Evolutionary conservation across 2,329 filamentous ascomycete species (phyloP).

Genomic region (Clonostachys solani): DNA sequence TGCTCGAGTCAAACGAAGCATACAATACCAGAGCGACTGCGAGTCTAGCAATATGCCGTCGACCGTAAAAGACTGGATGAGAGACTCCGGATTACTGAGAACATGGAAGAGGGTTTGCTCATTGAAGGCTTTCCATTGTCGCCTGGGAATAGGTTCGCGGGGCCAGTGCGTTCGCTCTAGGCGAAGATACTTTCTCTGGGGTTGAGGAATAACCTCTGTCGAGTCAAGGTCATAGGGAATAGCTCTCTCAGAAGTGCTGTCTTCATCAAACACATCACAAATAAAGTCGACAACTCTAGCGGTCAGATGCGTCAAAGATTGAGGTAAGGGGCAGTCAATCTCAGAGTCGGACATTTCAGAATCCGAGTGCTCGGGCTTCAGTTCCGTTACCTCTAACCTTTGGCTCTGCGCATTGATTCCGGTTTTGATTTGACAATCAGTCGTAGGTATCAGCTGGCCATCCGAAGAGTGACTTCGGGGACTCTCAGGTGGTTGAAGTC

Average conservation of each 20-base stretch:
- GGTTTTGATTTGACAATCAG: not conserved
- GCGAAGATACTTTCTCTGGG: slow-evolving; percentile 1
- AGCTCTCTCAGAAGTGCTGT: slow-evolving; percentile 47
- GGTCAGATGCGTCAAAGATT: slow-evolving; percentile 50
- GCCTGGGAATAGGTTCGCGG: not conserved
- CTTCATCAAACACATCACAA: slow-evolving; percentile 55
- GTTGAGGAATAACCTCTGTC: slow-evolving; percentile 2
- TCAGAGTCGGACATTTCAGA: too few relatives aligned
- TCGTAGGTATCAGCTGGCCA: slow-evolving; percentile 8
- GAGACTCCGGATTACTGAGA: slow-evolving; percentile 50
- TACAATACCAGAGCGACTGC: slow-evolving; percentile 59
- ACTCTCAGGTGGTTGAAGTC: too few relatives aligned
- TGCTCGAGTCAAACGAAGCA: slow-evolving; percentile 53
- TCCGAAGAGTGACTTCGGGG: slow-evolving; percentile 1
- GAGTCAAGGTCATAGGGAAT: slow-evolving; percentile 19
- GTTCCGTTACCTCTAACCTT: not conserved
- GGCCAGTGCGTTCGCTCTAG: not conserved
- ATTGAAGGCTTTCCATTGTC: slow-evolving; percentile 52
- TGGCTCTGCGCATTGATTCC: not conserved
- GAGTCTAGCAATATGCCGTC: slow-evolving; percentile 52
- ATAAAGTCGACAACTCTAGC: slow-evolving; percentile 55
- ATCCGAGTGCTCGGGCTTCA: too few relatives aligned
- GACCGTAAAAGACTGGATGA: slow-evolving; percentile 53
- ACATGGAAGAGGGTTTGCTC: slow-evolving; percentile 63
- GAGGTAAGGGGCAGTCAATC: slow-evolving; percentile 36